Evolutionary conservation across 352 stramenopile species (phyloP).

Genomic region (Phytophthora boehmeriae): DNA sequence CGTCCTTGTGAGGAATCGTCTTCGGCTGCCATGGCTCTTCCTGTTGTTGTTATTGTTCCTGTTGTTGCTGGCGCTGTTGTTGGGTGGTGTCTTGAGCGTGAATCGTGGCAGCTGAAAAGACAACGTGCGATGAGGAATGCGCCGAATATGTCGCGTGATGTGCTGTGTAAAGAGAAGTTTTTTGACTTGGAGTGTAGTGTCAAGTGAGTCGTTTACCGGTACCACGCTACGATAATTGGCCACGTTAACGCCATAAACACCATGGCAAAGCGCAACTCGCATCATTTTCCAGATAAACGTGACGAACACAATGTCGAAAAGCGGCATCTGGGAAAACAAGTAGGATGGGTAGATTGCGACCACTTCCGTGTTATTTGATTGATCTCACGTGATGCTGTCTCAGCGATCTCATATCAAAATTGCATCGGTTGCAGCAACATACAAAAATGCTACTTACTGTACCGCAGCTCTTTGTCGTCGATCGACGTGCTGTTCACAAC

Average conservation of each 20-base stretch:
- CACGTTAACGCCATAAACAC: too few relatives aligned
- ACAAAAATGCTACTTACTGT: too few relatives aligned
- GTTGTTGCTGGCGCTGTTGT: not conserved
- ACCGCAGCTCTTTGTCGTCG: too few relatives aligned
- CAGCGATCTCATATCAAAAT: too few relatives aligned
- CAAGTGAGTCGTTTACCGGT: not conserved
- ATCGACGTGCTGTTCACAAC: too few relatives aligned
- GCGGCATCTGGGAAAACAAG: not conserved
- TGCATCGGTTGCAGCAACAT: too few relatives aligned
- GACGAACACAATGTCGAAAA: not conserved
- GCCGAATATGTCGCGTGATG: not conserved
- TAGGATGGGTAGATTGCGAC: too few relatives aligned
- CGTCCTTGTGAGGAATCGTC: constrained; percentile 6
- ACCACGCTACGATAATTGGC: too few relatives aligned
- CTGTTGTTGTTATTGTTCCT: not conserved
- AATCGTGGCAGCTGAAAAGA: not conserved
- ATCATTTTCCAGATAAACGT: not conserved
- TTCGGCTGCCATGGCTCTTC: constrained; percentile 5
- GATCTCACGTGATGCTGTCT: too few relatives aligned
- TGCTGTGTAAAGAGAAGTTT: not conserved
- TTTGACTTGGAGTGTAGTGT: constrained; percentile 1
- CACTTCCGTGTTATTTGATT: too few relatives aligned
- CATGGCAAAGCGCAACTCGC: not conserved
- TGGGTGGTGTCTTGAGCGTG: constrained; percentile 9
- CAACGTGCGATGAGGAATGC: constrained; percentile 1